A percentile compares a stretch with the other conserved stretches of the same genome.
Conservation (phyloP, 2,329 filamentous ascomycete genomes). For the Talaromyces amestolkiae region DNA sequence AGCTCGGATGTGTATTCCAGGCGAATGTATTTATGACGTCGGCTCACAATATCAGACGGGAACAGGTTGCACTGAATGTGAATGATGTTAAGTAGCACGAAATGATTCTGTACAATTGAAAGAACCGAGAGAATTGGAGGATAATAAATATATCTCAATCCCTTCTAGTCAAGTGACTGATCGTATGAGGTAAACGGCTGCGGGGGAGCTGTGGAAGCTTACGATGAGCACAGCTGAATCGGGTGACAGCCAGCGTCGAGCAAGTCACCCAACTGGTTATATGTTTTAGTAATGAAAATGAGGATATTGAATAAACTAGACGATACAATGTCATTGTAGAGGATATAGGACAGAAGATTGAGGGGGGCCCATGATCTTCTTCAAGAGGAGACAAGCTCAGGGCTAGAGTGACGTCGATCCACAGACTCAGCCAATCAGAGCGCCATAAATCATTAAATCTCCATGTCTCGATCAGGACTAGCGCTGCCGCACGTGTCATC, state of each 20-base stretch:
- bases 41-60: not conserved
- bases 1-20: not conserved
- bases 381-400: not conserved
- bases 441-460: not conserved
- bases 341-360: not conserved
- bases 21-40: conserved; percentile 22
- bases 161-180: not conserved
- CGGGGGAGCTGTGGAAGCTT: conserved; percentile 6
- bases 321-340: no score
- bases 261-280: not conserved
- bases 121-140: not conserved
- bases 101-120: not conserved
- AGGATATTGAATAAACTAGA: no score
- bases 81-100: not conserved
- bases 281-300: not conserved
- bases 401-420: conserved; percentile 9
- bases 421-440: conserved; percentile 6
- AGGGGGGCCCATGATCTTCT: not conserved
- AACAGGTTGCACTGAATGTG: not conserved
- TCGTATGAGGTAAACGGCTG: conserved; percentile 6
- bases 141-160: not conserved
- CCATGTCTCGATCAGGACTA: not conserved
- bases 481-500: not conserved
- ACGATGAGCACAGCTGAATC: not conserved
- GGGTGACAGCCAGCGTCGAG: not conserved